Conservation (phyloP, 768 basidiomycete species). For the Ramaria sp. region DNA sequence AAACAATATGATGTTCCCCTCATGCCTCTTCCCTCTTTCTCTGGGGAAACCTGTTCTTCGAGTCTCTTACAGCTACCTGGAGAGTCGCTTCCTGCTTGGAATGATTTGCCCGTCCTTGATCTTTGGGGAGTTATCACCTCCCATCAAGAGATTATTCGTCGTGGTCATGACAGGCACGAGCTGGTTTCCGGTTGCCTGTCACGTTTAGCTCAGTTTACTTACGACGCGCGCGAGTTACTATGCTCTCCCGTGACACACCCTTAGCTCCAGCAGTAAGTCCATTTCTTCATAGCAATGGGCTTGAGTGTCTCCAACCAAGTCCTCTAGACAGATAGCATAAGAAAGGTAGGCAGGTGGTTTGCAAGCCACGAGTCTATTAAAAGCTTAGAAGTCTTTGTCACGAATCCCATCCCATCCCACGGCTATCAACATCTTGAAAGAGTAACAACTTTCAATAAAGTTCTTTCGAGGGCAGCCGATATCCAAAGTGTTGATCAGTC, state of each 20-base stretch:
- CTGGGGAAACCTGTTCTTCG: conserved; percentile 14
- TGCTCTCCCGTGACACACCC: no score
- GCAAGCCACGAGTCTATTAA: no score
- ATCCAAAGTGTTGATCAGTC: no score
- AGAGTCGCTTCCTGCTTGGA: conserved; percentile 38
- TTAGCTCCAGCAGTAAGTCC: no score
- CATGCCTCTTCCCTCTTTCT: conserved; percentile 34
- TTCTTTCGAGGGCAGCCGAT: no score
- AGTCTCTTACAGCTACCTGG: conserved; percentile 52
- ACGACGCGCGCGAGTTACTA: not conserved
- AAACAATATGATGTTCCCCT: conserved; percentile 59
- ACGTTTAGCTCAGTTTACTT: not conserved
- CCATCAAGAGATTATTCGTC: conserved; percentile 22
- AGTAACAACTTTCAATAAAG: no score
- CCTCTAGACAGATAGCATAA: no score
- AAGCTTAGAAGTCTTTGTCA: no score
- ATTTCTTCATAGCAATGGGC: no score
- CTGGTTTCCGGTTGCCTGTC: not conserved
- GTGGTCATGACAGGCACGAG: not conserved
- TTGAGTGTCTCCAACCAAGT: no score
- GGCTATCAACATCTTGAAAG: no score
- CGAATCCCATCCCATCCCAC: not conserved
- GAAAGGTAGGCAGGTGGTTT: not conserved
- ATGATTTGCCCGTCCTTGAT: conserved; percentile 56
- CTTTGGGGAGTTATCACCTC: conserved; percentile 40